Conservation (phyloP, 305 asterid species). For the Solanum aculeatissimum region DNA sequence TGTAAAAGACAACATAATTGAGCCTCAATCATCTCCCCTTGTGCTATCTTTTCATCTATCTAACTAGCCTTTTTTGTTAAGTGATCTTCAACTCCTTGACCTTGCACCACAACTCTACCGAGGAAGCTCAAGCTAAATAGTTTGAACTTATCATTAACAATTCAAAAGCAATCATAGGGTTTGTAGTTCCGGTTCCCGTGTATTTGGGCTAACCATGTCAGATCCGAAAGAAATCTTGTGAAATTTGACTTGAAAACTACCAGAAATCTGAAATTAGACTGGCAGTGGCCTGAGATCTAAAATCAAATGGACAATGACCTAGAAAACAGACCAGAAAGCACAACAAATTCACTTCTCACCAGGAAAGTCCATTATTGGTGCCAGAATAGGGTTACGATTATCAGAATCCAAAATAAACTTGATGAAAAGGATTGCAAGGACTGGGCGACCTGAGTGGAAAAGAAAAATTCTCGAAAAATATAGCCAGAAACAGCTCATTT, state of each 20-base stretch:
- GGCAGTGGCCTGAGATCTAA: not conserved
- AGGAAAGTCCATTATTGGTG: not conserved
- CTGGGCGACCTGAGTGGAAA: not conserved
- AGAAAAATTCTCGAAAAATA: not conserved
- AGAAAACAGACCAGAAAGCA: not conserved
- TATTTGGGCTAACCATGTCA: not conserved
- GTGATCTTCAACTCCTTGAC: not conserved
- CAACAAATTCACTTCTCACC: not conserved
- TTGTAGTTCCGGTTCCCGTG: not conserved
- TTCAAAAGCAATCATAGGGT: not conserved
- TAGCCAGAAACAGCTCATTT: not conserved
- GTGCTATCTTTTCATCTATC: not conserved
- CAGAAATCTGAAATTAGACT: not conserved
- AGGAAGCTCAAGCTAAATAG: not conserved
- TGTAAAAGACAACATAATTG: not conserved
- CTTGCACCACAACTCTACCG: not conserved
- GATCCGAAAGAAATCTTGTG: not conserved
- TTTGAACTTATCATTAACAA: not conserved
- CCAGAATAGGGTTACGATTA: not conserved
- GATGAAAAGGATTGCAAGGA: not conserved
- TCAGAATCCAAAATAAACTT: not conserved
- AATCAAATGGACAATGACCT: not conserved
- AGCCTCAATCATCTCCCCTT: not conserved
- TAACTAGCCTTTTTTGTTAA: not conserved
- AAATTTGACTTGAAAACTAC: not conserved